phyloP scores from a whole-genome alignment of 73 alveolate species.

The Strombidium stylifer region DNA sequence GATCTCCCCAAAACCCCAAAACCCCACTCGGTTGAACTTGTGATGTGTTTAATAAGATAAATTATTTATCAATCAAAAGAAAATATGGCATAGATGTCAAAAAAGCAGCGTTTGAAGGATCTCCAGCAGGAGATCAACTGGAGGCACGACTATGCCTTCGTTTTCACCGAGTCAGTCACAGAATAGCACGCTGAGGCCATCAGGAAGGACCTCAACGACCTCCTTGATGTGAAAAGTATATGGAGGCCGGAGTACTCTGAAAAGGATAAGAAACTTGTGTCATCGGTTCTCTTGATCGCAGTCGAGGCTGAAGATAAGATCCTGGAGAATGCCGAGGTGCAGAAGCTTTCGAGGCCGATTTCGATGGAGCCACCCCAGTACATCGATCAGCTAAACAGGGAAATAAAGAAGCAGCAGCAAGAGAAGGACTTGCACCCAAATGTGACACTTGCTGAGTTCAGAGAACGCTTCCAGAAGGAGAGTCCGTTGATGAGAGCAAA shows the following conservation, averaged over 20 bases:
- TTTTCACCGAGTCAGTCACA: neutral
- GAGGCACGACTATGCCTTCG: slow-evolving; percentile 51
- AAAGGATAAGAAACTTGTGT: neutral
- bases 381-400: neutral
- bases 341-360: slow-evolving; percentile 1
- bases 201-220: slow-evolving; percentile 9
- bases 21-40: neutral
- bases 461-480: too few relatives aligned
- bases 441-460: too few relatives aligned
- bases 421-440: too few relatives aligned
- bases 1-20: neutral
- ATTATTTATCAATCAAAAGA: neutral
- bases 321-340: neutral
- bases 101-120: too few relatives aligned
- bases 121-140: too few relatives aligned
- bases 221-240: neutral
- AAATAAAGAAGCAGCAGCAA: too few relatives aligned
- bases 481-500: too few relatives aligned
- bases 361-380: neutral
- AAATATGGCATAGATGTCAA: too few relatives aligned
- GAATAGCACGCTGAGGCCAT: slow-evolving; percentile 25
- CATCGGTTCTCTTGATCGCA: neutral
- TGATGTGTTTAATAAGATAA: neutral
- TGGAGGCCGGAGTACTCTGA: neutral
- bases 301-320: neutral